phyloP scores from a whole-genome alignment of 2,329 filamentous ascomycete species.

The Tolypocladium guangdongense region DNA sequence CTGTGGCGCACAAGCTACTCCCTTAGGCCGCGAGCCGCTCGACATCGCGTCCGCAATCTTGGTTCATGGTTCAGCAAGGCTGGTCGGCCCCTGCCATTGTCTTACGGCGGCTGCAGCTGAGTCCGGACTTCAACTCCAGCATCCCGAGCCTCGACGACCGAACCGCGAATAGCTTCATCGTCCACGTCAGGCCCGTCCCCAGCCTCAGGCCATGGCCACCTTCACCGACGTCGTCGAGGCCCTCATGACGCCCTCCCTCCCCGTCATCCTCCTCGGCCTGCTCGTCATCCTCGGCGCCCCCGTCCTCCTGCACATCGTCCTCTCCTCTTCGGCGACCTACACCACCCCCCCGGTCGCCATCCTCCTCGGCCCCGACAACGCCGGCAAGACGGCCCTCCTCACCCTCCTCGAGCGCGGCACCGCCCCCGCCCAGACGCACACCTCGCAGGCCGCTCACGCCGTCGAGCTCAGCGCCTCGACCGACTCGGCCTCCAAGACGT shows the following conservation, averaged over 20 bases:
- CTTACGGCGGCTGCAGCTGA: not conserved
- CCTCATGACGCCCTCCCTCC: slow-evolving; percentile 46
- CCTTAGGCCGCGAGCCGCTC: no score
- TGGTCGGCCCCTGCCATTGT: no score
- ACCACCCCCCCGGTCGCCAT: slow-evolving; percentile 65
- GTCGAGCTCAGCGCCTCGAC: slow-evolving; percentile 45
- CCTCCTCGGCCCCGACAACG: slow-evolving; percentile 67
- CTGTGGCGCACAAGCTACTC: not conserved
- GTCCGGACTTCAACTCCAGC: not conserved
- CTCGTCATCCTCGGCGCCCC: slow-evolving; percentile 64
- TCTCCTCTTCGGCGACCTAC: slow-evolving; percentile 57
- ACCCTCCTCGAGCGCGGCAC: slow-evolving; percentile 56
- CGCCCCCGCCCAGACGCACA: slow-evolving; percentile 37
- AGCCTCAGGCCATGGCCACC: slow-evolving; percentile 25
- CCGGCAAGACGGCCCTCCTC: slow-evolving; percentile 82
- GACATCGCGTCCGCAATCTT: no score
- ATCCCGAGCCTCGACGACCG: not conserved
- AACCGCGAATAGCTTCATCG: not conserved
- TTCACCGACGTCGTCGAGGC: slow-evolving; percentile 34
- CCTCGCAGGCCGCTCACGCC: slow-evolving; percentile 37
- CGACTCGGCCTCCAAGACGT: slow-evolving; percentile 28
- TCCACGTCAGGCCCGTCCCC: slow-evolving; percentile 4
- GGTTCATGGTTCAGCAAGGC: no score
- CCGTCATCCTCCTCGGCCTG: slow-evolving; percentile 56
- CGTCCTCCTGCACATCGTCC: slow-evolving; percentile 62